These are phyloP conservation scores for Yamadazyma philogaea DNA, from an alignment of 805 yeast species.

Conservation along the genomic window DNA sequence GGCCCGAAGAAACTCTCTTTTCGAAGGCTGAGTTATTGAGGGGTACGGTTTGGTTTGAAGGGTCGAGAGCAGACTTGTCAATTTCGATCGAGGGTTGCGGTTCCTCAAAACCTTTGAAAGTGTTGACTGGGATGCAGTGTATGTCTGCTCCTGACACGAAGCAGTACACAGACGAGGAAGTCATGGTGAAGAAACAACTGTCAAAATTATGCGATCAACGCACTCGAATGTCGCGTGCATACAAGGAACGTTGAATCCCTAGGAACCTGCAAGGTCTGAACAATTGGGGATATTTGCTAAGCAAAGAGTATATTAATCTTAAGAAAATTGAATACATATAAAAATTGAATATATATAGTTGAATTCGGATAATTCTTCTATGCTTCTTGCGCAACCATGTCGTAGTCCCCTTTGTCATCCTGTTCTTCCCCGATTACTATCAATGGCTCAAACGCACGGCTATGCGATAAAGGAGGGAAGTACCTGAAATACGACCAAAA, in stretches of 20 bases:
- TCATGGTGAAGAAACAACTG: conserved; percentile 1
- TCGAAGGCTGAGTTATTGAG: neutral
- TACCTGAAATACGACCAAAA: conserved; percentile 52
- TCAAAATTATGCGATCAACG: neutral
- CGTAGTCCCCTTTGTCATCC: conserved; percentile 1
- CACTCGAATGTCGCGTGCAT: conserved; percentile 5
- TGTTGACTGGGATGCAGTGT: conserved; percentile 26
- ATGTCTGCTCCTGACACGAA: conserved; percentile 24
- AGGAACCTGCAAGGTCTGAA: neutral
- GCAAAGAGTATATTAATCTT: neutral
- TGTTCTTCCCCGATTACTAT: conserved; percentile 7
- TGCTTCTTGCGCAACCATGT: conserved; percentile 5
- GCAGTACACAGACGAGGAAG: conserved; percentile 23
- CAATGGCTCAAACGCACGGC: conserved; percentile 40
- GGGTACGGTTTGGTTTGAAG: neutral
- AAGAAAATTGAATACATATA: too few species aligned
- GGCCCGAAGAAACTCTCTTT: neutral
- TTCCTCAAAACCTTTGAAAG: conserved; percentile 13
- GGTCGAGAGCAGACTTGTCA: neutral
- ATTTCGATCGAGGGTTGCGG: conserved; percentile 6
- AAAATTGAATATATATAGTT: too few species aligned
- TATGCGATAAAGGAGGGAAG: conserved; percentile 42
- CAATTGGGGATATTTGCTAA: neutral
- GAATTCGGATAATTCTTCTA: too few species aligned
- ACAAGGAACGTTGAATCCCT: neutral